A percentile compares a stretch with the other conserved stretches of the same genome.
Evolutionary conservation across 768 basidiomycete species (phyloP).

Genomic region (Leccinum variicolor): DNA sequence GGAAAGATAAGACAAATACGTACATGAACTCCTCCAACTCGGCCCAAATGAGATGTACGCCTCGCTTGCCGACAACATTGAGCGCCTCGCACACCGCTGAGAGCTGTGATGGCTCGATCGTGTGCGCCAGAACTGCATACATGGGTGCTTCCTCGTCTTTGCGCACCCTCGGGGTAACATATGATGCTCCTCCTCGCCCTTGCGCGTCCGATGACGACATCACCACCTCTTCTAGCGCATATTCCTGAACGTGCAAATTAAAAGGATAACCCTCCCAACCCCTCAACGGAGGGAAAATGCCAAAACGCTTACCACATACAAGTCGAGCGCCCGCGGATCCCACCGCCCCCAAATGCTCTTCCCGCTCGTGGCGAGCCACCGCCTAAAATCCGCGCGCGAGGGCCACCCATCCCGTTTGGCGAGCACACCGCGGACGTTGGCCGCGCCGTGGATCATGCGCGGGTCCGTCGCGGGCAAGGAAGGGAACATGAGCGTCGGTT

Average conservation of each 20-base stretch:
- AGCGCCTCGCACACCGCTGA: slow-evolving; percentile 16
- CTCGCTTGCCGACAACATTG: slow-evolving; percentile 5
- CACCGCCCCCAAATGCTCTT: slow-evolving; percentile 22
- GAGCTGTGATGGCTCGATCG: slow-evolving; percentile 23
- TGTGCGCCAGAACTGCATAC: slow-evolving; percentile 26
- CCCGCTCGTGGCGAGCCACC: slow-evolving; percentile 15
- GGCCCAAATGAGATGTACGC: slow-evolving; percentile 30
- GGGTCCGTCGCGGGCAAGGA: slow-evolving; percentile 24
- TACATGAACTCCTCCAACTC: slow-evolving; percentile 31
- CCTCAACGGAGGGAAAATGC: no score
- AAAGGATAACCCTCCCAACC: not conserved
- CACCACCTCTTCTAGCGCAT: slow-evolving; percentile 22
- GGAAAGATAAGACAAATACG: not conserved
- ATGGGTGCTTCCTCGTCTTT: slow-evolving; percentile 30
- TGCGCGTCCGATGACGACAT: not conserved
- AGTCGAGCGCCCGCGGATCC: slow-evolving; percentile 22
- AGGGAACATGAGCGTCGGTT: slow-evolving; percentile 34
- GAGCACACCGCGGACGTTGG: slow-evolving; percentile 28
- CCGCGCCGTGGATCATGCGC: slow-evolving; percentile 27
- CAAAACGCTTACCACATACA: slow-evolving; percentile 21
- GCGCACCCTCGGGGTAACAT: slow-evolving; percentile 22
- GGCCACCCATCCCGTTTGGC: slow-evolving; percentile 27
- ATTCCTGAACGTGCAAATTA: slow-evolving; percentile 13
- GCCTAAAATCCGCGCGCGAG: slow-evolving; percentile 17
- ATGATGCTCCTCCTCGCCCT: not conserved